A percentile compares a stretch with the other conserved stretches of the same genome.
Conservation (phyloP, 192 early-diverging fungal species). For the Podila verticillata region DNA sequence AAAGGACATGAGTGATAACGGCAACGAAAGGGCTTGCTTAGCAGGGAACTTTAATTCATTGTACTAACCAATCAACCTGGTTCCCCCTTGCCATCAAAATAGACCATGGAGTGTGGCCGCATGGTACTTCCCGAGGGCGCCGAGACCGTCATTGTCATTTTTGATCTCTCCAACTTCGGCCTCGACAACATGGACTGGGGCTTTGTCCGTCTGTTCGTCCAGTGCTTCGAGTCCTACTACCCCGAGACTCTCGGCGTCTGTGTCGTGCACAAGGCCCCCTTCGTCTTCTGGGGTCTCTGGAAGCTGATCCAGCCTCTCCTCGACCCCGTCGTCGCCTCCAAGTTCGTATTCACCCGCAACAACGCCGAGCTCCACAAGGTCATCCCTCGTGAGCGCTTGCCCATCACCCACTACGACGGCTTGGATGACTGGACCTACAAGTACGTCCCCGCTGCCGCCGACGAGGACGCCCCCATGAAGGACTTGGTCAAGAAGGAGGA, state of each 20-base stretch:
- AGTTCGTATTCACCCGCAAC: slow-evolving; percentile 80
- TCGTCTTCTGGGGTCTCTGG: slow-evolving; percentile 91
- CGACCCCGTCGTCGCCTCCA: slow-evolving; percentile 90
- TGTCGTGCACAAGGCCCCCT: slow-evolving; percentile 89
- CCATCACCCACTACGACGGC: slow-evolving; percentile 72
- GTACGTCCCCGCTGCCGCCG: slow-evolving; percentile 46
- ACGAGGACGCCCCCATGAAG: slow-evolving; percentile 54
- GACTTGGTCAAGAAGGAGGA: slow-evolving; percentile 50
- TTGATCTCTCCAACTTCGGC: slow-evolving; percentile 83
- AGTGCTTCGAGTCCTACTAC: slow-evolving; percentile 90
- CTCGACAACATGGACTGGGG: slow-evolving; percentile 74
- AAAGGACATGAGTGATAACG: too few species aligned
- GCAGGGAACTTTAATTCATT: neutral
- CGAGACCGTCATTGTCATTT: slow-evolving; percentile 77
- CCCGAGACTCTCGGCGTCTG: slow-evolving; percentile 87
- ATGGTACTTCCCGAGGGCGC: slow-evolving; percentile 62
- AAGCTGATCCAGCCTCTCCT: slow-evolving; percentile 83
- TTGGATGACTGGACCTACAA: slow-evolving; percentile 62
- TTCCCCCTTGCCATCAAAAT: neutral
- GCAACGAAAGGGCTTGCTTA: neutral
- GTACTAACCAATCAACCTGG: neutral
- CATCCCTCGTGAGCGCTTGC: slow-evolving; percentile 70
- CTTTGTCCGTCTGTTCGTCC: slow-evolving; percentile 77
- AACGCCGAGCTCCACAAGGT: slow-evolving; percentile 71
- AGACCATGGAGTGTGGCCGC: slow-evolving; percentile 75